Conservation (phyloP, 2,329 filamentous ascomycete species). For the Diaporthe sp. region DNA sequence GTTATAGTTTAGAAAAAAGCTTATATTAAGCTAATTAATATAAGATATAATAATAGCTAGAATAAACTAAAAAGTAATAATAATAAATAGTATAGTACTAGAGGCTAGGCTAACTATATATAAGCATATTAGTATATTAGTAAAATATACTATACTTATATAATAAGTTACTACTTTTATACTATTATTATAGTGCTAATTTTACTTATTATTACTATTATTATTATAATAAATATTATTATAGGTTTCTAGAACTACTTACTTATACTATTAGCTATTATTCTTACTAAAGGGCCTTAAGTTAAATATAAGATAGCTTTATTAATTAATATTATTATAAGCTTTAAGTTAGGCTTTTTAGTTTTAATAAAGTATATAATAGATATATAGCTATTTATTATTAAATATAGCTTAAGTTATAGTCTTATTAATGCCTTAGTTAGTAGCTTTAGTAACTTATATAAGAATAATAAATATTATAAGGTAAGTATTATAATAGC, state of each 20-base stretch:
- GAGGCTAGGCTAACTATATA: background rate
- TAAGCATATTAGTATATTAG: background rate
- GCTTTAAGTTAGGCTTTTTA: background rate
- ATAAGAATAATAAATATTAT: background rate
- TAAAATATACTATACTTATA: background rate
- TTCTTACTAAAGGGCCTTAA: background rate
- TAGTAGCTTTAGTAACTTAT: background rate
- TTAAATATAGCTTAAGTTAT: background rate
- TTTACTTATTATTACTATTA: background rate
- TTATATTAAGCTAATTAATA: background rate
- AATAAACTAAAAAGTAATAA: rapidly evolving
- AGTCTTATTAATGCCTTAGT: background rate
- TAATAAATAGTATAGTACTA: background rate
- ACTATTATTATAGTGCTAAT: background rate
- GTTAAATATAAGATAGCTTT: background rate
- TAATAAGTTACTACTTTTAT: background rate
- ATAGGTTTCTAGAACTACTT: background rate
- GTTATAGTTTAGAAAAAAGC: background rate
- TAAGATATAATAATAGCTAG: background rate
- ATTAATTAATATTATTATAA: background rate
- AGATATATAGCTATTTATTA: background rate
- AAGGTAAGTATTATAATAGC: background rate
- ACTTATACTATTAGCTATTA: background rate
- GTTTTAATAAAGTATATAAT: background rate
- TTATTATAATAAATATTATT: background rate